Evolutionary conservation across 208 protist genomes (phyloP), one percentile per base, ranked within the genome.

Genomic region (Leishmania gerbilli): DNA sequence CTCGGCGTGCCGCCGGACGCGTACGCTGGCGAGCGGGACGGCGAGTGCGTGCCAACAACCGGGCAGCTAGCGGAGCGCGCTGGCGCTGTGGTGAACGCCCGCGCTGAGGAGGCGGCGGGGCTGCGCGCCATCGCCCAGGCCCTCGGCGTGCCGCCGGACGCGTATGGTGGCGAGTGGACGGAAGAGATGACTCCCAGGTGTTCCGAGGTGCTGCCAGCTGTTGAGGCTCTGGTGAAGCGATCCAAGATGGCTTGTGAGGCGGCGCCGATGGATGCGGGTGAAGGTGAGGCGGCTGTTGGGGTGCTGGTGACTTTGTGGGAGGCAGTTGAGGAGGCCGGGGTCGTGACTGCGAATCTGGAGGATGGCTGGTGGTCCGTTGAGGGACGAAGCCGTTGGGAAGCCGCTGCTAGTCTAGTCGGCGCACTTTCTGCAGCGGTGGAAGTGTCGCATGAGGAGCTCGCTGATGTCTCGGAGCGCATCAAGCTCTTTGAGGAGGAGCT

Each of bases 171-270:
- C 11, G 51, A 60, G 2, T 19, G 60, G 13, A 53, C n/a, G 5
- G 79, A 45, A 58, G 31, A 72, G 58, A 53, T 71, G 45, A 60
- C 79, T 60, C 71, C 79, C 58, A 15, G 9, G 51, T 62, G 56
- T 62, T 62, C 42, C 21, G 79, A 76, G 79, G 56, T 62, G 56
- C 8, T 34, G 21, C 0, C 71, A 81, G 79, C 79, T 34, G 65
- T 31, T 11, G 68, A 42, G 21, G 77, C 56, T 34, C 67, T 81
- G 6, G 47, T 37, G n/a, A 21, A 68, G 62, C 31, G 13, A 1
- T 68, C 24, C 4, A 40, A 19, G 31, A 37, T 21, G 24, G 5
- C 11, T 31, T 13, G 2, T 21, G 60, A 37, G 13, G 8, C 11
- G n/a, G 31, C 24, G 8, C 40, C 19, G 65, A 24, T 21, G 7